Evolutionary conservation across 2,329 filamentous ascomycete genomes (phyloP).

Genomic region (Exophiala lecanii-corni): DNA sequence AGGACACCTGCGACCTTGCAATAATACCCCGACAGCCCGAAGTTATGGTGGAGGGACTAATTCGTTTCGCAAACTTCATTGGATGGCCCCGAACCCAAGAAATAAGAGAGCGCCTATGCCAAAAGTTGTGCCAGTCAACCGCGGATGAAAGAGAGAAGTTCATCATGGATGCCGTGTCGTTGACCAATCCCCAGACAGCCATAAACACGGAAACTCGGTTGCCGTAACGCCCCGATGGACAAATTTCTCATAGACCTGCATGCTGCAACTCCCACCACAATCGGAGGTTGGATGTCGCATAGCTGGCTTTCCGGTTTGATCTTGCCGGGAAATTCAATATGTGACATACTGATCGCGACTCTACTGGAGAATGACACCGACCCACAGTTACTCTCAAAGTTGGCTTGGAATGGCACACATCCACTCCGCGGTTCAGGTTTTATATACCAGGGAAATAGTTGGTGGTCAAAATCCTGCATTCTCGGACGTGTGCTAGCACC

Average conservation of each 20-base stretch:
- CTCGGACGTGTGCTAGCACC: conserved; percentile 51
- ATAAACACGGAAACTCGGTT: neutral
- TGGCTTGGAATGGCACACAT: conserved; percentile 47
- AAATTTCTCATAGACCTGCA: conserved; percentile 17
- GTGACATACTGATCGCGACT: conserved; percentile 52
- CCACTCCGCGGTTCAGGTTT: conserved; percentile 49
- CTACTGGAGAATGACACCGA: conserved; percentile 50
- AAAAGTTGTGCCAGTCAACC: conserved; percentile 22
- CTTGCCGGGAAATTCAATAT: conserved; percentile 50
- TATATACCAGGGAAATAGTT: conserved; percentile 43
- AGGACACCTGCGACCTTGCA: conserved; percentile 19
- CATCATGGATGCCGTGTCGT: conserved; percentile 17
- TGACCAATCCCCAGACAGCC: conserved; percentile 1
- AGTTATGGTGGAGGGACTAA: conserved; percentile 27
- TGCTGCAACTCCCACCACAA: conserved; percentile 27
- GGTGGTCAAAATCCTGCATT: conserved; percentile 55
- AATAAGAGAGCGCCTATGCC: conserved; percentile 16
- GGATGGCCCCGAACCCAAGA: conserved; percentile 27
- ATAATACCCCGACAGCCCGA: conserved; percentile 19
- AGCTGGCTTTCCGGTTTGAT: conserved; percentile 53
- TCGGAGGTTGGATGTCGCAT: conserved; percentile 52
- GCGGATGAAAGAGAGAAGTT: conserved; percentile 19
- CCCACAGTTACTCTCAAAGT: conserved; percentile 40
- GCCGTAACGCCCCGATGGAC: conserved; percentile 8
- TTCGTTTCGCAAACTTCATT: conserved; percentile 27